These are phyloP conservation scores for Schwanniomyces polymorphus DNA, from an alignment of 805 yeast genomes.

Conservation along the genomic window DNA sequence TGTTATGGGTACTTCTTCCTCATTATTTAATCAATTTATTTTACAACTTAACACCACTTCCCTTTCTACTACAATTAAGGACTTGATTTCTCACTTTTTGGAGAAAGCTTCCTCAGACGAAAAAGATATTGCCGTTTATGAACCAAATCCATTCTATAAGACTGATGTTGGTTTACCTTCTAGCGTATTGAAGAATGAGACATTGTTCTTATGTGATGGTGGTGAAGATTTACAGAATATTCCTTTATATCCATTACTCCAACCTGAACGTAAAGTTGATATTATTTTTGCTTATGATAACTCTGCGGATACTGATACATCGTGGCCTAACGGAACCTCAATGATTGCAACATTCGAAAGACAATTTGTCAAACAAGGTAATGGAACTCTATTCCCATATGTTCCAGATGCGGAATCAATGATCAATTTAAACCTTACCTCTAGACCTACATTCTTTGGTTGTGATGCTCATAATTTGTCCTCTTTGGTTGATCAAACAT, in stretches of 20 bases:
- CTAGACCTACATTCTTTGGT: conserved; percentile 80
- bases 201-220: conserved; percentile 39
- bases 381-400: conserved; percentile 70
- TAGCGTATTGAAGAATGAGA: conserved; percentile 17
- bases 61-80: conserved; percentile 19
- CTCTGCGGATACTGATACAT: conserved; percentile 29
- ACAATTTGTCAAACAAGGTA: conserved; percentile 44
- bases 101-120: conserved; percentile 44
- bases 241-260: conserved; percentile 40
- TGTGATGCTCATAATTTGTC: conserved; percentile 70
- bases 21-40: conserved; percentile 70
- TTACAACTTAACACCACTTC: conserved; percentile 50
- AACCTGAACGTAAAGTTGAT: conserved; percentile 31
- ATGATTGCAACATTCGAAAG: conserved; percentile 31
- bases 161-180: conserved; percentile 27
- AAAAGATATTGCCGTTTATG: conserved; percentile 67
- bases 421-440: conserved; percentile 56
- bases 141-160: conserved; percentile 65
- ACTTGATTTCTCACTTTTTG: conserved; percentile 21
- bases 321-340: conserved; percentile 42
- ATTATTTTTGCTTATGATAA: conserved; percentile 39
- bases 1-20: conserved; percentile 78
- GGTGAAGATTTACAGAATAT: conserved; percentile 41
- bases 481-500: conserved; percentile 26
- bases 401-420: conserved; percentile 73